Base-by-base conservation (phyloP, 1,139 yeast species). In the Candida sp. region DNA sequence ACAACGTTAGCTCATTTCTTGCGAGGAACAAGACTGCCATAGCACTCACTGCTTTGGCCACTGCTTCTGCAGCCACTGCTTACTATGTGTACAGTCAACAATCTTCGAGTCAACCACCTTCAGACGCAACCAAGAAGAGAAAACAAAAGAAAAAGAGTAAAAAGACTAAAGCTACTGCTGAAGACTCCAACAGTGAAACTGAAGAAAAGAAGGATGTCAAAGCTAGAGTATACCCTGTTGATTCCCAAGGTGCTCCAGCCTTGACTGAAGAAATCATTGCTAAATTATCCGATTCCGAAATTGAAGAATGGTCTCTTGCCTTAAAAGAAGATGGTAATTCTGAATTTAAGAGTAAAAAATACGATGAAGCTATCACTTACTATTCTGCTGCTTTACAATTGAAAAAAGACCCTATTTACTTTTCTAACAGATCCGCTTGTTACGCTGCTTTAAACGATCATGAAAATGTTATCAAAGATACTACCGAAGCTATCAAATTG, bases 351-450 rank as follows among this genome's bases (percentile, higher is more conserved):
- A 66, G 70, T 46, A 84, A 87, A 68, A 72, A 85, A 45, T 87
- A 76, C 61, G 75, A 79, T 44, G 74, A 77, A 33, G 98, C 98
- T 36, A 81, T 90, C 56, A 80, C 78, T 40, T 84, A 75, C 64
- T 93, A 93, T 70, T 64, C 87, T 38, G 81, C 79, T 47, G 98
- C 99, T 11, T 74, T 95, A 55, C 64, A 75, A 48, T 75, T 89
- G 59, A 82, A 83, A 60, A 68, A 75, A 51, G 97, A 93, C 64
- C 91, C 97, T 12, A 87, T 91, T 36, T 93, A 80, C 68, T 91
- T 85, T 70, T 89, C 97, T 49, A 91, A 91, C 73, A 81, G 96
- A 68, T 90, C 97, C 22, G 99, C 99, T 19, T 93, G 97, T 69
- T 88, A 87, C 67, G 87, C 90, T 44, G 88, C 95, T 19, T 73